Percentiles rank a stretch among this genome's conserved stretches.
Conservation (phyloP, 2,329 filamentous ascomycete genomes). For the Pseudonectria foliicola region DNA sequence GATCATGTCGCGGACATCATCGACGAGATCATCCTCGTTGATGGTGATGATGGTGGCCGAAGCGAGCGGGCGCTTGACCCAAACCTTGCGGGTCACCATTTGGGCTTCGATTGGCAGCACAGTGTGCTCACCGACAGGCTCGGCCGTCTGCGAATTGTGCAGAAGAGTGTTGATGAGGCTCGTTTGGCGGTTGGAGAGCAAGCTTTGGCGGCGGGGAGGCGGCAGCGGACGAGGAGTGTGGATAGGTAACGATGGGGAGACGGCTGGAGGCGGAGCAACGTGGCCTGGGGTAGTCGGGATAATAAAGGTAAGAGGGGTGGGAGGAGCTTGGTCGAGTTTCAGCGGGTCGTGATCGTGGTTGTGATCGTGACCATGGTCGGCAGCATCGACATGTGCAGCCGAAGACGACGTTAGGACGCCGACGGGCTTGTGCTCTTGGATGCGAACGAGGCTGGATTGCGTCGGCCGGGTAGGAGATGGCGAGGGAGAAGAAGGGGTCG, state of each 20-base stretch:
- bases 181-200: constrained; percentile 32
- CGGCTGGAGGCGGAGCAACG: constrained; percentile 12
- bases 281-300: constrained; percentile 20
- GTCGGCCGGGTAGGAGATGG: constrained; percentile 14
- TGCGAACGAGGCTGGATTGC: constrained; percentile 20
- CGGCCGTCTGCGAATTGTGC: constrained; percentile 16
- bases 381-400: constrained; percentile 9
- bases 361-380: constrained; percentile 16
- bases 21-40: constrained; percentile 81
- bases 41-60: constrained; percentile 85
- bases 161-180: constrained; percentile 26
- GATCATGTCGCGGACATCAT: constrained; percentile 89
- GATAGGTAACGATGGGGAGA: constrained; percentile 10
- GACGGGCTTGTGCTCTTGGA: constrained; percentile 16
- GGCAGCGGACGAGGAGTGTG: constrained; percentile 12
- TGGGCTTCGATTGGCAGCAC: constrained; percentile 32
- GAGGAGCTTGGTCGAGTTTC: constrained; percentile 21
- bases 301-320: constrained; percentile 39
- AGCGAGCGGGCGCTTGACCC: constrained; percentile 81
- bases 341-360: constrained; percentile 18
- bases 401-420: constrained; percentile 8
- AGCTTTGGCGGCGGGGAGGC: constrained; percentile 25
- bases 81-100: constrained; percentile 74
- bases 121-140: constrained; percentile 13
- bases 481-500: constrained; percentile 4